Percentiles rank a stretch among this genome's conserved stretches.
Conservation (phyloP, 495 filamentous ascomycete species). For the Lentithecium fluviatile region DNA sequence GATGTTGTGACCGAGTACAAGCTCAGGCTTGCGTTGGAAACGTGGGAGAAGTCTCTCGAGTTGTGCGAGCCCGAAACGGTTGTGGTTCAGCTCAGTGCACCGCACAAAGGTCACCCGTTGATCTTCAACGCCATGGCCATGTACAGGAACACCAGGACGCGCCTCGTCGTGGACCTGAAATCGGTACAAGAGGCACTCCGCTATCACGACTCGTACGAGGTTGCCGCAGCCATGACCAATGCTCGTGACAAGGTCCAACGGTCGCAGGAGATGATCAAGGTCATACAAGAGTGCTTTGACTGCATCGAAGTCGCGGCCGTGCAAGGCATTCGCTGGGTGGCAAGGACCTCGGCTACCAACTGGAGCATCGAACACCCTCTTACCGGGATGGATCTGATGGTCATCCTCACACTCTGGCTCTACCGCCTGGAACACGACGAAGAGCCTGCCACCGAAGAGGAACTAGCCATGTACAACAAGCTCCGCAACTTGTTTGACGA, state of each 20-base stretch:
- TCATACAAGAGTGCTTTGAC: constrained; percentile 96
- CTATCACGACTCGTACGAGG: constrained; percentile 95
- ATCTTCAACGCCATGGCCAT: constrained; percentile 99
- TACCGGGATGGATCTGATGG: constrained; percentile 95
- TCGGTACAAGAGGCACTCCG: constrained; percentile 93
- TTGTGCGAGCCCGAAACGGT: constrained; percentile 91
- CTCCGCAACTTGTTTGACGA: constrained; percentile 90
- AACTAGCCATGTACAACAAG: constrained; percentile 92
- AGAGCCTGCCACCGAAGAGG: constrained; percentile 87
- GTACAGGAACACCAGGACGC: constrained; percentile 89
- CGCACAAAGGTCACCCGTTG: constrained; percentile 94
- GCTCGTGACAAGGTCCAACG: constrained; percentile 90
- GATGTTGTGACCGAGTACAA: constrained; percentile 99
- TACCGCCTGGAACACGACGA: constrained; percentile 99
- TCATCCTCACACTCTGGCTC: constrained; percentile 97
- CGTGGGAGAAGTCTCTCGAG: constrained; percentile 94
- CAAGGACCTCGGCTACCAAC: constrained; percentile 92
- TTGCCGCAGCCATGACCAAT: constrained; percentile 92
- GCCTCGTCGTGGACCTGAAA: constrained; percentile 92
- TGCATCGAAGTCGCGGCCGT: constrained; percentile 95
- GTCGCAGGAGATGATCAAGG: constrained; percentile 95
- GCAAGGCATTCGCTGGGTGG: constrained; percentile 97
- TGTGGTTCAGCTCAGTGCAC: constrained; percentile 85
- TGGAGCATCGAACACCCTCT: constrained; percentile 99
- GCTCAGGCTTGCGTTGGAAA: constrained; percentile 90